Evolutionary conservation across 345 rosid species (phyloP), one percentile per base, ranked within the genome.

Genomic region (Gossypium thurberi): DNA sequence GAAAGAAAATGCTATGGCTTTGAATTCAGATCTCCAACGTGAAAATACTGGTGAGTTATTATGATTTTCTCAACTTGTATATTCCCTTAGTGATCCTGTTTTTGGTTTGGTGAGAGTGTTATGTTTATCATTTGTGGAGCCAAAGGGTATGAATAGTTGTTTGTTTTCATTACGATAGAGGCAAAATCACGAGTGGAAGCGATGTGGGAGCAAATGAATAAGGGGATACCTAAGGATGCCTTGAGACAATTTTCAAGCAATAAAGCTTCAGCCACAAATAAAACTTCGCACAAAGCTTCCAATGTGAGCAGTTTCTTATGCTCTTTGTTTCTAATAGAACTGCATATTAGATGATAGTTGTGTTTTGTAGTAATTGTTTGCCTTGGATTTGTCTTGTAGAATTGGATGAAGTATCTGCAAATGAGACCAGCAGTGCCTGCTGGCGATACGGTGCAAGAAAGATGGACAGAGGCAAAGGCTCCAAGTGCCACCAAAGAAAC

Each of bases 131-230:
- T 64, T 42, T 17, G 21, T 44, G 47, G 26, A 48, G 73, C 37
- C 33, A 26, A 73, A 66, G 51, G 18, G 15, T 6, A 50, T 65
- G 66, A 50, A 65, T 52, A 65, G 14, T 43, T 43, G 21, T 40
- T 40, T 4, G 62, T 59, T 23, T 69, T 46, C 12, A 18, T 59
- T 13, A 20, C 63, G 67, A 9, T 71, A 85, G 92, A 80, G 58
- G 69, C 10, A 72, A 84, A 83, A 76, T 79, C 75, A 68, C 82
- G 72, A 6, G 88, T 84, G 70, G 86, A 85, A 21, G 84, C 85
- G 1, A 10, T 86, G 77, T 90, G 95, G 95, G 87, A 86, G 79
- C 81, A 90, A 60, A 85, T 90, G 95, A 88, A 86, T 72, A 73
- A 83, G 77, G 92, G 91, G 42, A 65, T 79, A 10, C 69, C 80